These are phyloP conservation scores for Cocos nucifera DNA, from an alignment of 176 grass and related monocot genomes.

Conservation along the genomic window DNA sequence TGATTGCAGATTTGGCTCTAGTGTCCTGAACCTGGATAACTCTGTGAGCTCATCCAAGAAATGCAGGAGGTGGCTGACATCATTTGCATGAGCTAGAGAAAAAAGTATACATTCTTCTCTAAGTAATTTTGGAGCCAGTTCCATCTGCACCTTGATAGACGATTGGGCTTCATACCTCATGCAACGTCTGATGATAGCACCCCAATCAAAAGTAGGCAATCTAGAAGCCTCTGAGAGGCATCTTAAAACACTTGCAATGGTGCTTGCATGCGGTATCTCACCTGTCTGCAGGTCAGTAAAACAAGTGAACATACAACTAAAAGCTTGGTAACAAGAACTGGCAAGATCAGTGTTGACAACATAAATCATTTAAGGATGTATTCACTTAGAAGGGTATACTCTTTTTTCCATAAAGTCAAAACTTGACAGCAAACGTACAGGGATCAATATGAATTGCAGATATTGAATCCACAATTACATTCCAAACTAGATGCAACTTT, in stretches of 20 bases:
- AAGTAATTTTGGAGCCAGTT: conserved; percentile 28
- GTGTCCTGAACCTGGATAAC: conserved; percentile 62
- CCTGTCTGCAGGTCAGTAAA: conserved; percentile 35
- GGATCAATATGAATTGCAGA: too few relatives aligned
- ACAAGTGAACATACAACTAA: conserved; percentile 17
- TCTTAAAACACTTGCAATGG: conserved; percentile 60
- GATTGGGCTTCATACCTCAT: conserved; percentile 54
- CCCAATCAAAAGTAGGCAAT: conserved; percentile 77
- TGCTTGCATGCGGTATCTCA: conserved; percentile 37
- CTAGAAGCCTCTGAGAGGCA: conserved; percentile 70
- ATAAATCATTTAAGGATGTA: too few relatives aligned
- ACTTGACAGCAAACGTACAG: too few relatives aligned
- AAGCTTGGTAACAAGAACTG: too few relatives aligned
- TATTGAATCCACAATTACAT: too few relatives aligned
- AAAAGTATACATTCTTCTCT: conserved; percentile 70
- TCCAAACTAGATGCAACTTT: too few relatives aligned
- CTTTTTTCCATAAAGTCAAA: too few relatives aligned
- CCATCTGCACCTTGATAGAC: conserved; percentile 22
- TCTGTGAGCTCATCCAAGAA: conserved; percentile 83
- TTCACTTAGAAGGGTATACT: too few relatives aligned
- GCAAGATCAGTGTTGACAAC: too few relatives aligned
- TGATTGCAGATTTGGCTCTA: conserved; percentile 53
- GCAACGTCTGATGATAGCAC: conserved; percentile 48
- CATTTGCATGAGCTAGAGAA: conserved; percentile 59
- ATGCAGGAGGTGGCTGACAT: conserved; percentile 55